phyloP scores from a whole-genome alignment of 208 protist species.

The Acanthamoeba sp. region DNA sequence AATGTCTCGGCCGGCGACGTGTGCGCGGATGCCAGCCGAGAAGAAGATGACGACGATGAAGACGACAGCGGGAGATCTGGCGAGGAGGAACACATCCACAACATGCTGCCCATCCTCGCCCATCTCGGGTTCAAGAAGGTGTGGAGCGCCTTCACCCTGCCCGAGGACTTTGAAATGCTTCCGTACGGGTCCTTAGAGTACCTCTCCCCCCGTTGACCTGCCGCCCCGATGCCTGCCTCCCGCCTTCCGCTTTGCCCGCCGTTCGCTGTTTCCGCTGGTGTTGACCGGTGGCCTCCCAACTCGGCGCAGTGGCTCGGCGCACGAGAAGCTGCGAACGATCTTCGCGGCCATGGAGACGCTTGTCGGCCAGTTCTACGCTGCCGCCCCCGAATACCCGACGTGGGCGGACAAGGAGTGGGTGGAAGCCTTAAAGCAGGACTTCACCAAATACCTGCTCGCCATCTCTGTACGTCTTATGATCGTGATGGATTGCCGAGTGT shows the following conservation, averaged over 20 bases:
- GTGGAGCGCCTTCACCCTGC: constrained; percentile 16
- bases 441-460: constrained; percentile 8
- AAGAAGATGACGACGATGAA: not conserved
- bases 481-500: not conserved
- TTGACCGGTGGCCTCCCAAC: not conserved
- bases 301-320: not conserved
- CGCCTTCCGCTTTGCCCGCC: too few relatives aligned
- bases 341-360: not conserved
- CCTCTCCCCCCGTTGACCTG: too few relatives aligned
- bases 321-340: not conserved
- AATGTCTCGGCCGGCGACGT: not conserved
- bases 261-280: not conserved
- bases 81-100: not conserved
- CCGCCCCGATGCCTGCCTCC: too few relatives aligned
- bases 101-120: constrained; percentile 12
- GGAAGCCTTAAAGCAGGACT: not conserved
- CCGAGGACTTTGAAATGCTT: constrained; percentile 6
- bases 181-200: constrained; percentile 46
- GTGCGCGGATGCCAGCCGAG: not conserved
- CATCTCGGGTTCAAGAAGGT: constrained; percentile 36
- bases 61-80: not conserved
- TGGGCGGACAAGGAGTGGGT: constrained; percentile 30
- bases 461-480: not conserved
- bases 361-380: not conserved
- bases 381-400: not conserved